Percentiles rank a stretch among this genome's conserved stretches.
These are phyloP conservation scores for Cryptococcus jaspeensis DNA, from an alignment of 1,284 basidiomycete species.

Conservation along the genomic window DNA sequence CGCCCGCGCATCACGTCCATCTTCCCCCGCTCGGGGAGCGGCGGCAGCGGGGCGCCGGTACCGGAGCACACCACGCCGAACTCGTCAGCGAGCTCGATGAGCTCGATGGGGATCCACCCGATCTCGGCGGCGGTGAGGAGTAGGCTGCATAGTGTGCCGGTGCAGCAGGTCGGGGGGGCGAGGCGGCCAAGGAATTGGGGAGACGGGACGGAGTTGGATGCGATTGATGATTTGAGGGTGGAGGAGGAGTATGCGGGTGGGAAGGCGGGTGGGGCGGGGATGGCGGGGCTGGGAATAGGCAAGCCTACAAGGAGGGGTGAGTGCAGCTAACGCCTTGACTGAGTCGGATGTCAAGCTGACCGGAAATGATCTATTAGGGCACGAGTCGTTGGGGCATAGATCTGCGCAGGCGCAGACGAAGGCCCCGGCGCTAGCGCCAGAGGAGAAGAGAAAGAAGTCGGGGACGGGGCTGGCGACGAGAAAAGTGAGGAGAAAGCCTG, in stretches of 20 bases:
- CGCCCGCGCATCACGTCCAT: conserved; percentile 70
- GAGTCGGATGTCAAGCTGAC: conserved; percentile 57
- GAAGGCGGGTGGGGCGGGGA: conserved; percentile 17
- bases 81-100: conserved; percentile 18
- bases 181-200: conserved; percentile 72
- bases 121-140: too few relatives aligned
- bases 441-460: conserved; percentile 32
- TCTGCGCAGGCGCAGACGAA: conserved; percentile 15
- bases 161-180: conserved; percentile 60
- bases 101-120: conserved; percentile 8
- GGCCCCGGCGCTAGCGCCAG: not conserved
- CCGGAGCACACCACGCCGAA: conserved; percentile 9
- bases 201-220: conserved; percentile 90
- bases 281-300: conserved; percentile 15
- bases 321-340: not conserved
- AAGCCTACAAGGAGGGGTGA: not conserved
- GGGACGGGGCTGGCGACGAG: conserved; percentile 6
- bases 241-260: conserved; percentile 64
- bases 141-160: not conserved
- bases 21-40: conserved; percentile 55
- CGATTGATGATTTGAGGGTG: conserved; percentile 82
- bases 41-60: too few relatives aligned
- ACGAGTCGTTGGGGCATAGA: conserved; percentile 6
- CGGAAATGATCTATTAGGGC: conserved; percentile 29
- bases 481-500: conserved; percentile 63